Percentiles rank a stretch among this genome's conserved stretches.
Conservation (phyloP, 768 basidiomycete genomes). For the Tremella fuciformis region DNA sequence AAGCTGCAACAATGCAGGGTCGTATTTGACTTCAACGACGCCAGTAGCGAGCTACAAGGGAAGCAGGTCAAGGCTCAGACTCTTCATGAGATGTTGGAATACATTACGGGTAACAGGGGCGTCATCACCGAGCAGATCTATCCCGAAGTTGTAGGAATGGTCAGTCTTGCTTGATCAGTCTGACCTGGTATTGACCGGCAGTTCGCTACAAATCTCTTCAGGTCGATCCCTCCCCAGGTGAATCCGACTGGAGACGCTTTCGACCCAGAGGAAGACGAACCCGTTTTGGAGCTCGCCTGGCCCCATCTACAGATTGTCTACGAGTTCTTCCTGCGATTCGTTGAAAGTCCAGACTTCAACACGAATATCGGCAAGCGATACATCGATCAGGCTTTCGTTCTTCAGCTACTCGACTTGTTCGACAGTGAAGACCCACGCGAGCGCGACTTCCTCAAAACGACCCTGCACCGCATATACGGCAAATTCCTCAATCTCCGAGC, state of each 20-base stretch:
- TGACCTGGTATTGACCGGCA: conserved; percentile 55
- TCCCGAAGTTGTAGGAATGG: conserved; percentile 99
- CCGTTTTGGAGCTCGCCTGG: conserved; percentile 98
- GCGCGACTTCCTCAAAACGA: conserved; percentile 98
- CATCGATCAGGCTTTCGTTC: conserved; percentile 92
- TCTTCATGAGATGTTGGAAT: conserved; percentile 96
- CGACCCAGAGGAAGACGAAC: conserved; percentile 99
- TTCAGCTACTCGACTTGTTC: conserved; percentile 91
- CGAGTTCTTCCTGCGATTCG: conserved; percentile 98
- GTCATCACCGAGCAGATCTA: conserved; percentile 97
- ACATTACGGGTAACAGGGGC: conserved; percentile 92
- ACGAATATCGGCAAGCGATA: conserved; percentile 95
- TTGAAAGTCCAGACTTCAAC: conserved; percentile 97
- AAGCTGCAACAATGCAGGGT: conserved; percentile 96
- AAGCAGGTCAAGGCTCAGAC: conserved; percentile 99
- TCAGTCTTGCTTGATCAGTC: conserved; percentile 53
- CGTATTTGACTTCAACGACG: conserved; percentile 98
- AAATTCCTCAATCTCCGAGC: conserved; percentile 98
- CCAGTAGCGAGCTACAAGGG: conserved; percentile 88
- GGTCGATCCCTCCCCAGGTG: conserved; percentile 98
- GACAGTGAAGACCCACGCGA: conserved; percentile 98
- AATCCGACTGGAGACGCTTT: conserved; percentile 98
- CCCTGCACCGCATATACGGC: conserved; percentile 96
- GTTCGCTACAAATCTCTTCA: conserved; percentile 98
- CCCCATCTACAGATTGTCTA: conserved; percentile 99